Evolutionary conservation across 2,329 filamentous ascomycete genomes (phyloP), one percentile per base, ranked within the genome.

Genomic region (Colletotrichum eremochloae): DNA sequence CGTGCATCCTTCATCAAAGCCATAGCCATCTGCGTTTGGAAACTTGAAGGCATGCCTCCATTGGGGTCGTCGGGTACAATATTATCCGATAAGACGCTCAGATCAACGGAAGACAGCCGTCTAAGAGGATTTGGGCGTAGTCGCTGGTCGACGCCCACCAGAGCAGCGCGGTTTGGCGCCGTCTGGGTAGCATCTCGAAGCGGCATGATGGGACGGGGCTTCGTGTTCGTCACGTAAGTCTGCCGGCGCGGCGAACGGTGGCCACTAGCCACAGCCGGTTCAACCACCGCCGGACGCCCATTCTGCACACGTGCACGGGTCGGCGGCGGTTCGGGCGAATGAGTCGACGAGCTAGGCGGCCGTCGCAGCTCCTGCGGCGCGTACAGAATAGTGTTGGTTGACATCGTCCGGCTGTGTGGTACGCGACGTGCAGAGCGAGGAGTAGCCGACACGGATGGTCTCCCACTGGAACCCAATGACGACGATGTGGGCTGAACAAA

Each of bases 301-400:
- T 40, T 75, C 69, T 64, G 66, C 81, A 81, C 33, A 29, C 72
- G 72, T 24, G 83, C 78, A 9, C 80, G 78, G 12, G 75, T 66
- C 9, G 77, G 79, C 0, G 75, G 74, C 29, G 75, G 75, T 52
- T 48, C 76, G 75, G 85, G 83, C 3, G 87, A 86, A 38, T 81
- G 82, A 0, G 85, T 84, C 0, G 85, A 84, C 9, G 83, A 83
- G 73, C 81, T 84, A 14, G 79, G 77, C 1, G 78, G 76, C 20
- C 80, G 82, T 62, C 74, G 79, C 65, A 77, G 74, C 36, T 86
- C 84, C 42, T 90, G 84, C 0, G 95, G 95, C 44, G 93, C 95
- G 82, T 93, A 97, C 1, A 97, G 85, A 66, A 97, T 95, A 0
- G 95, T 97, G 76, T 92, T 94, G 29, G 91, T 93, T 0, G 95